Conservation (phyloP, 139 green algal species). For the Asterochloris sp. region DNA sequence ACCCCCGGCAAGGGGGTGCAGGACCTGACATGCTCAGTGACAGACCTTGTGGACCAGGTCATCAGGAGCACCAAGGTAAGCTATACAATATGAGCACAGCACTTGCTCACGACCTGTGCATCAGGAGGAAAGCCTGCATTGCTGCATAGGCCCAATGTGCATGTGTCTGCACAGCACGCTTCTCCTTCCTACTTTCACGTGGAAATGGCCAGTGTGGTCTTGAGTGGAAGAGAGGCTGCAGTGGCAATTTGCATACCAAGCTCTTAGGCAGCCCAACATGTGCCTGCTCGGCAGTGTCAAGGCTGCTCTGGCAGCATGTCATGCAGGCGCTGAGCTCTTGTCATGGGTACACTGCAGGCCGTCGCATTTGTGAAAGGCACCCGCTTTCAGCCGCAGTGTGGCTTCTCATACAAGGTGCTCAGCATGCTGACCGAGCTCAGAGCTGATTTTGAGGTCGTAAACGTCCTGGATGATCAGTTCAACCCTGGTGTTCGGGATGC, state of each 20-base stretch:
- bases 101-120: not conserved
- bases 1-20: conserved; percentile 77
- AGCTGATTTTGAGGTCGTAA: conserved; percentile 71
- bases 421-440: conserved; percentile 66
- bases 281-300: not conserved
- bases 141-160: too few relatives aligned
- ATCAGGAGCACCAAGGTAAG: conserved; percentile 73
- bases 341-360: conserved; percentile 37
- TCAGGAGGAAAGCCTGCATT: not conserved
- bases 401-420: conserved; percentile 85
- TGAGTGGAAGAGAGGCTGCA: too few relatives aligned
- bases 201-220: not conserved
- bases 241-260: too few relatives aligned
- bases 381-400: conserved; percentile 78
- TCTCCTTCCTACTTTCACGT: not conserved
- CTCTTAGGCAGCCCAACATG: too few relatives aligned
- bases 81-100: not conserved
- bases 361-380: conserved; percentile 94
- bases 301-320: too few relatives aligned
- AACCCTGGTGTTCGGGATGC: conserved; percentile 86
- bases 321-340: not conserved
- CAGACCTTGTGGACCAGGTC: conserved; percentile 73
- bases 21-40: conserved; percentile 66
- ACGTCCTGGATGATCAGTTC: conserved; percentile 91
- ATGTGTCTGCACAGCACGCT: too few relatives aligned